Conservation (phyloP, 441 rosid species). For the Eruca vesicaria region DNA sequence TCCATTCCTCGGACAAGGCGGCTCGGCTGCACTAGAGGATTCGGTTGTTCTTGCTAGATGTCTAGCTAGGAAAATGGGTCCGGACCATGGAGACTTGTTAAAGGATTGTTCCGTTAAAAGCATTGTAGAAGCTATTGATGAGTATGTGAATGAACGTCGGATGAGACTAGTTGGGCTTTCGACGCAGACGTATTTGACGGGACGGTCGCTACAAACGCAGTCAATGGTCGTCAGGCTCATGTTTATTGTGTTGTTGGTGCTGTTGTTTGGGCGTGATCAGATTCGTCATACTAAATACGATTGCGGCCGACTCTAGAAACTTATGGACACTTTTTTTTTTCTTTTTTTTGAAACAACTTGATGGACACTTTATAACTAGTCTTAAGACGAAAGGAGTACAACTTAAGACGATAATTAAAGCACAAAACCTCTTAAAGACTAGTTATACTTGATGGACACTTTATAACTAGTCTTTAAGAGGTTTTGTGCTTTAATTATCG, state of each 20-base stretch:
- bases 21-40: slow-evolving; percentile 54
- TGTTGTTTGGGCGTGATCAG: slow-evolving; percentile 40
- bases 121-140: slow-evolving; percentile 42
- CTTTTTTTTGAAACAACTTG: too few relatives aligned
- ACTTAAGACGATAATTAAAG: background rate
- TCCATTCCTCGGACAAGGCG: slow-evolving; percentile 62
- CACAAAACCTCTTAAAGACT: slow-evolving; percentile 8
- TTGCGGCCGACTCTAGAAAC: slow-evolving; percentile 37
- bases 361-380: background rate
- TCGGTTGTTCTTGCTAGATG: slow-evolving; percentile 57
- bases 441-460: too few relatives aligned
- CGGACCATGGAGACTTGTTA: slow-evolving; percentile 3
- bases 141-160: slow-evolving; percentile 45
- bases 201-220: slow-evolving; percentile 30
- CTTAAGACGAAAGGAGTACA: background rate
- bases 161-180: slow-evolving; percentile 52
- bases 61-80: slow-evolving; percentile 32
- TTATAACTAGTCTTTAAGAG: too few relatives aligned
- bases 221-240: slow-evolving; percentile 34
- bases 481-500: background rate
- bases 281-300: slow-evolving; percentile 40
- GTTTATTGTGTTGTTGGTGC: slow-evolving; percentile 16
- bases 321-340: background rate
- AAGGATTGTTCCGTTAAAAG: background rate
- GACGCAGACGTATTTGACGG: slow-evolving; percentile 41